Conservation (phyloP, 2,329 filamentous ascomycete species). For the Ceratocystis ficicola region DNA sequence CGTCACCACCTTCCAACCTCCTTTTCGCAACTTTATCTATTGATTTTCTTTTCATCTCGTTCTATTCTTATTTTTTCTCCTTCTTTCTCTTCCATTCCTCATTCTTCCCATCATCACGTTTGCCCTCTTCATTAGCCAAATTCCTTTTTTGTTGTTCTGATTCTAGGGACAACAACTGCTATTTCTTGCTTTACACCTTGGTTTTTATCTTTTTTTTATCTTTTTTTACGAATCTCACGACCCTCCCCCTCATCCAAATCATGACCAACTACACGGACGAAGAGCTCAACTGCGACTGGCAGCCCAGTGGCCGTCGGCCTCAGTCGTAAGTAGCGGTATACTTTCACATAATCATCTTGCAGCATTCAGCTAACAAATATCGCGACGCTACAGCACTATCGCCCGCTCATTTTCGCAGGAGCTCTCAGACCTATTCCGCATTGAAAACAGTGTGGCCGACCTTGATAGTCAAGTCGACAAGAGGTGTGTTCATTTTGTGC, state of each 20-base stretch:
- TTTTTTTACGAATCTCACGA: constrained; percentile 3
- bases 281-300: constrained; percentile 65
- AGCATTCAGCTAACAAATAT: constrained; percentile 11
- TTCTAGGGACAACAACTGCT: neutral
- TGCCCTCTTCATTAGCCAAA: constrained; percentile 5
- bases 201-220: neutral
- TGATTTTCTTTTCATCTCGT: neutral
- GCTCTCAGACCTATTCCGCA: constrained; percentile 77
- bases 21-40: constrained; percentile 2
- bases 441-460: constrained; percentile 64
- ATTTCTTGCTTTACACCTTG: neutral
- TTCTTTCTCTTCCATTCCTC: constrained; percentile 3
- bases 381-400: constrained; percentile 50
- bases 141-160: neutral
- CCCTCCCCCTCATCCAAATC: constrained; percentile 24
- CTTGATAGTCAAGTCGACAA: constrained; percentile 64
- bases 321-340: constrained; percentile 56
- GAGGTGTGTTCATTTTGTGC: constrained; percentile 49
- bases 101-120: neutral
- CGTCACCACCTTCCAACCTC: constrained; percentile 13
- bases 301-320: constrained; percentile 63
- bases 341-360: neutral
- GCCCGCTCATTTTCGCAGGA: constrained; percentile 77
- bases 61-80: neutral
- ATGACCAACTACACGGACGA: constrained; percentile 41